These are phyloP conservation scores for Podila minutissima DNA, from an alignment of 192 early-diverging fungal species.

Conservation along the genomic window DNA sequence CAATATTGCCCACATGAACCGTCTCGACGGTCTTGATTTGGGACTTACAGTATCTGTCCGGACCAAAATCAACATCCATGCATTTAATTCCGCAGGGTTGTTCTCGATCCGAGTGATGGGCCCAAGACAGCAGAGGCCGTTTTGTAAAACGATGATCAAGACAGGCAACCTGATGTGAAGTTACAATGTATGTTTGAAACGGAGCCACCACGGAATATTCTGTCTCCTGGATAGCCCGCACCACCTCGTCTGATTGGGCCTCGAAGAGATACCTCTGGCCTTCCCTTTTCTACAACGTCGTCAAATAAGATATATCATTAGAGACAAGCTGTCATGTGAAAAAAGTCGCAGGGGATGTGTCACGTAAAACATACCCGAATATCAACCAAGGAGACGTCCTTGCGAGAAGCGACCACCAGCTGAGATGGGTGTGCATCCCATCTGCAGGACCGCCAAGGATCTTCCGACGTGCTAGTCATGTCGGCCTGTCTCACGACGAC, in stretches of 20 bases:
- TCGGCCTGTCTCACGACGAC: neutral
- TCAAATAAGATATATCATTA: too few relatives aligned
- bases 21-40: too few relatives aligned
- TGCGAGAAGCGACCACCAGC: neutral
- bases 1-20: too few relatives aligned
- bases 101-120: neutral
- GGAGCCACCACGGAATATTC: neutral
- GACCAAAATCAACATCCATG: neutral
- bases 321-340: neutral
- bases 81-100: neutral
- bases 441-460: constrained; percentile 1
- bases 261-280: neutral
- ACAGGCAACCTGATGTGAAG: neutral
- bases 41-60: neutral
- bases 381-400: neutral
- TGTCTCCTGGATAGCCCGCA: neutral
- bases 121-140: neutral
- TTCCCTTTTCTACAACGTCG: neutral
- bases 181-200: neutral
- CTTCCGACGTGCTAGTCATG: neutral
- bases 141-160: constrained; percentile 1
- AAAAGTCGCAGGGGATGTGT: neutral
- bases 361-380: neutral
- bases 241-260: neutral
- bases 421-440: neutral